Evolutionary conservation across 2,329 filamentous ascomycete species (phyloP).

Genomic region (Keithomyces neogunnii): DNA sequence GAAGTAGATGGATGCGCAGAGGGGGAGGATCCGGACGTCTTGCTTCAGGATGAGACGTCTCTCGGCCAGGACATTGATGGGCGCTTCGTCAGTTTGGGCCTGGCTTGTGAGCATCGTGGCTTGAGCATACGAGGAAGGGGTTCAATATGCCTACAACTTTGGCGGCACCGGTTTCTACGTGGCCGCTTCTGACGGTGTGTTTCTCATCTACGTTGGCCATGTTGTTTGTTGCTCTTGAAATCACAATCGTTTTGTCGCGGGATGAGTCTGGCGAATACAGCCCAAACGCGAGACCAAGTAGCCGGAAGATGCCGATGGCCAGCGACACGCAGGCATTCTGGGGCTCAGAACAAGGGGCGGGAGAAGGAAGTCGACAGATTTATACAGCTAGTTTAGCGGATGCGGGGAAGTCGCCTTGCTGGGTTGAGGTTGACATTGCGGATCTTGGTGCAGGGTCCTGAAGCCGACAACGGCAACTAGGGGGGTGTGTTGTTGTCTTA

Average conservation of each 20-base stretch:
- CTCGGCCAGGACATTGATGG: constrained; percentile 12
- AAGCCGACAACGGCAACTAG: not conserved
- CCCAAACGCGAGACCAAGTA: no score
- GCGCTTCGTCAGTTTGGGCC: not conserved
- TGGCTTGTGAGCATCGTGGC: not conserved
- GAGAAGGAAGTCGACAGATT: no score
- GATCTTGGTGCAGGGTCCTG: not conserved
- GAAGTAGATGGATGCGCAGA: constrained; percentile 56
- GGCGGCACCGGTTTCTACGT: not conserved
- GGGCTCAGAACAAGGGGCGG: no score
- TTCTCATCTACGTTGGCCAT: not conserved
- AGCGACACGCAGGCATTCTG: no score
- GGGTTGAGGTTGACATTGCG: not conserved
- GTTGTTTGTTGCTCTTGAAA: not conserved
- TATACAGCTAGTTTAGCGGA: not conserved
- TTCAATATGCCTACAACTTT: not conserved
- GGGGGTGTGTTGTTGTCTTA: no score
- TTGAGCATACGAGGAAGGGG: not conserved
- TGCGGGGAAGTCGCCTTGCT: not conserved
- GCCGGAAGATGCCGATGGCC: no score
- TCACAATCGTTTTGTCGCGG: no score
- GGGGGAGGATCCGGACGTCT: constrained; percentile 54
- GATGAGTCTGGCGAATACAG: no score
- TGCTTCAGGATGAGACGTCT: constrained; percentile 45
- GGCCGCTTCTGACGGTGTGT: not conserved